Percentiles rank a stretch among this genome's conserved stretches.
phyloP scores from a whole-genome alignment of 192 early-diverging fungal genomes.

The Ambispora gerdemannii region DNA sequence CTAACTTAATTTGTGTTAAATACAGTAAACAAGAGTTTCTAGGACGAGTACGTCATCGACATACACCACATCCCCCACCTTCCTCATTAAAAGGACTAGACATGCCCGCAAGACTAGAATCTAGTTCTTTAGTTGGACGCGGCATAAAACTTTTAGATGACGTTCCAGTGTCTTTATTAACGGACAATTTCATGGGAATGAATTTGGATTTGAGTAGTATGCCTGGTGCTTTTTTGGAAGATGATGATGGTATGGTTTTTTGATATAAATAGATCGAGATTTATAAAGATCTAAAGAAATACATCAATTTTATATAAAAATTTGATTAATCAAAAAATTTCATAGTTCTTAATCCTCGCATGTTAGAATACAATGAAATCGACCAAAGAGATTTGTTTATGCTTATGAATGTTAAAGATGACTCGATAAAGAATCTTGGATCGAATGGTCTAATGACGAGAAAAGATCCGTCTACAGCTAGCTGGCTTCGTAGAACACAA shows the following conservation, averaged over 20 bases:
- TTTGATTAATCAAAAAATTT: too few relatives aligned
- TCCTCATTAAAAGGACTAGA: background rate
- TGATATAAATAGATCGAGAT: too few relatives aligned
- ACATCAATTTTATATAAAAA: too few relatives aligned
- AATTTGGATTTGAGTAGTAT: constrained; percentile 1
- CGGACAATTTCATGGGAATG: constrained; percentile 14
- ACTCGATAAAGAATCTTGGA: background rate
- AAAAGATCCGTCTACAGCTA: constrained; percentile 1
- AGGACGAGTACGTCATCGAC: background rate
- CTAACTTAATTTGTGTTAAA: background rate
- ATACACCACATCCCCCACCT: background rate
- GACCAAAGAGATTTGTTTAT: constrained; percentile 3
- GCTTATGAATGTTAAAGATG: background rate
- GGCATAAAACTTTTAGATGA: background rate
- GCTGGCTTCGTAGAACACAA: constrained; percentile 21
- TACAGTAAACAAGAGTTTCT: background rate
- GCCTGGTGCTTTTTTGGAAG: constrained; percentile 6
- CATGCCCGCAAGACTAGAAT: background rate
- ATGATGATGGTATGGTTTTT: constrained; percentile 2
- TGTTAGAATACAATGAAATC: background rate
- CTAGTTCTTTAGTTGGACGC: background rate
- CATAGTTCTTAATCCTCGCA: background rate
- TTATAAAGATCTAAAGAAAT: too few relatives aligned
- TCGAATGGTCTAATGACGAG: background rate
- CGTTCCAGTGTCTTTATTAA: constrained; percentile 5